Conservation (phyloP, 2,329 filamentous ascomycete genomes). For the Triangularia verruculosa region DNA sequence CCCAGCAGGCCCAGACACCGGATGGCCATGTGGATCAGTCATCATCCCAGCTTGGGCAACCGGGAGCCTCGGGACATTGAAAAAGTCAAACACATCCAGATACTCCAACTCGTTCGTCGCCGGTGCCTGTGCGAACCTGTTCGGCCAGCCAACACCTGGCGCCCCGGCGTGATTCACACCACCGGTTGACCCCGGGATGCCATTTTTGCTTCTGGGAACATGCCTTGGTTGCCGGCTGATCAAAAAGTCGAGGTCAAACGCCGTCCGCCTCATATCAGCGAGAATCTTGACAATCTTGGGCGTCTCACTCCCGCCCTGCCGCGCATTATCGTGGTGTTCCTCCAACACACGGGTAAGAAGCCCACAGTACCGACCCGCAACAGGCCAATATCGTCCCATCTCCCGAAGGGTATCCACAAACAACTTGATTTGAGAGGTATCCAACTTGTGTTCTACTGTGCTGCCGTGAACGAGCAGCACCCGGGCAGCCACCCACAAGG, state of each 20-base stretch:
- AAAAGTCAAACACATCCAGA: constrained; percentile 90
- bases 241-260: constrained; percentile 84
- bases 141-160: constrained; percentile 33
- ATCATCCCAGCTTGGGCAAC: constrained; percentile 38
- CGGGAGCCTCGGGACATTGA: constrained; percentile 78
- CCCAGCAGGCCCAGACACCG: not conserved
- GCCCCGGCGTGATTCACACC: not conserved
- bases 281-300: constrained; percentile 83
- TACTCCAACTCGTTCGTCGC: constrained; percentile 84
- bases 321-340: constrained; percentile 77
- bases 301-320: constrained; percentile 69
- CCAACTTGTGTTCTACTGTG: constrained; percentile 80
- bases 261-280: constrained; percentile 86
- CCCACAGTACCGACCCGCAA: constrained; percentile 76
- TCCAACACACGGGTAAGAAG: constrained; percentile 80
- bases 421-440: constrained; percentile 68
- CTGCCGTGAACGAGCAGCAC: constrained; percentile 86
- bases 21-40: constrained; percentile 23
- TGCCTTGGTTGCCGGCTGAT: constrained; percentile 75
- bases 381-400: constrained; percentile 81
- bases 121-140: constrained; percentile 54
- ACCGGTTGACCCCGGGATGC: not conserved
- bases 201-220: constrained; percentile 27
- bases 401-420: constrained; percentile 79
- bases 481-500: constrained; percentile 85